A percentile compares a stretch with the other conserved stretches of the same genome.
Evolutionary conservation across 2,329 filamentous ascomycete species (phyloP).

Genomic region (Hypoxylon sp.): DNA sequence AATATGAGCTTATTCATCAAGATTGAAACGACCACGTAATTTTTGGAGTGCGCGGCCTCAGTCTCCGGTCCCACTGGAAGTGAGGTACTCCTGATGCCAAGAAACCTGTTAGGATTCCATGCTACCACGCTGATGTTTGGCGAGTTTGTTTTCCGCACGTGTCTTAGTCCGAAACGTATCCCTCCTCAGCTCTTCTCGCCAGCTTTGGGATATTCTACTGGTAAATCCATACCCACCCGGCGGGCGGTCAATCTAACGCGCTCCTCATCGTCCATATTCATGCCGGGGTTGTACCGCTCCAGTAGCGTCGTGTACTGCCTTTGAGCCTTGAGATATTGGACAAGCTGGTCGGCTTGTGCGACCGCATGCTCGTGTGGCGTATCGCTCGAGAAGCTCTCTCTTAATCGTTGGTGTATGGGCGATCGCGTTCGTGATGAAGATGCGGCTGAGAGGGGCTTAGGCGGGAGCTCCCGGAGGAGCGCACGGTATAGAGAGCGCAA

Average conservation of each 20-base stretch:
- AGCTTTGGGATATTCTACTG: constrained; percentile 67
- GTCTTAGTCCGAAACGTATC: background rate
- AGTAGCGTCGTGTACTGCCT: constrained; percentile 83
- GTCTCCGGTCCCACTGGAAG: background rate
- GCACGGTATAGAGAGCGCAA: constrained; percentile 88
- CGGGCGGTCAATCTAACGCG: constrained; percentile 85
- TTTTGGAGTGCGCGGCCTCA: background rate
- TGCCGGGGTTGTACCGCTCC: constrained; percentile 94
- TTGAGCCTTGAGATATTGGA: constrained; percentile 88
- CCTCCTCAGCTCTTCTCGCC: constrained; percentile 24
- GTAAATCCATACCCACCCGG: constrained; percentile 91
- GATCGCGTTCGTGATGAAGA: constrained; percentile 68
- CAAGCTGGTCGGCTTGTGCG: constrained; percentile 79
- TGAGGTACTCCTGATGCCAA: background rate
- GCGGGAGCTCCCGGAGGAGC: constrained; percentile 89
- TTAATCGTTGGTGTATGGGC: constrained; percentile 78
- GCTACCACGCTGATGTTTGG: background rate
- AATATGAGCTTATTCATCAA: background rate
- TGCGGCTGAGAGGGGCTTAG: constrained; percentile 66
- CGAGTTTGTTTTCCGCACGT: background rate
- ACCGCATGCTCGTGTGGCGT: constrained; percentile 53
- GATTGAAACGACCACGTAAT: background rate
- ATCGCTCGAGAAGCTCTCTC: constrained; percentile 68
- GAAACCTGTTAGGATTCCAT: background rate
- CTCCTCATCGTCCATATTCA: constrained; percentile 89